Evolutionary conservation across 208 protist genomes (phyloP).

Genomic region (Endotrypanum monterogeii): DNA sequence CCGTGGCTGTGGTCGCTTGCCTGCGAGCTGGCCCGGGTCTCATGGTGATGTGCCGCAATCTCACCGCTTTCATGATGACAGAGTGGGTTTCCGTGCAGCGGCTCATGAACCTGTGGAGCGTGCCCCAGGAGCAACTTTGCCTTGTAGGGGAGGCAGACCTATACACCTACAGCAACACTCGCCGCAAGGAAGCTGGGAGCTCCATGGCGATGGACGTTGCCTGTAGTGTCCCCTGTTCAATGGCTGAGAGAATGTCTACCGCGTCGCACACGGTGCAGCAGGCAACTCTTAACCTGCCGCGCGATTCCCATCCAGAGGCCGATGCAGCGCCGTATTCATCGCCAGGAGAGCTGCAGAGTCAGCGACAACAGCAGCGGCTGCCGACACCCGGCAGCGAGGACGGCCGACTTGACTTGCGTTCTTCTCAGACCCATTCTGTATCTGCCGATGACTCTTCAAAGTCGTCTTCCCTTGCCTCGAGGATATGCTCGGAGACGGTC

Average conservation of each 20-base stretch:
- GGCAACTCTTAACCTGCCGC: constrained; percentile 1
- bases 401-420: background rate
- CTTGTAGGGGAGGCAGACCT: constrained; percentile 26
- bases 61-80: constrained; percentile 37
- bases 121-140: constrained; percentile 53
- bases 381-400: background rate
- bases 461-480: constrained; percentile 9
- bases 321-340: background rate
- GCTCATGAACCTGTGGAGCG: constrained; percentile 51
- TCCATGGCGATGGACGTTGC: constrained; percentile 23
- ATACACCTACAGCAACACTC: constrained; percentile 30
- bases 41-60: constrained; percentile 37
- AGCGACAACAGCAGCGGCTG: background rate
- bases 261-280: constrained; percentile 10
- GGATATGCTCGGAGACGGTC: background rate
- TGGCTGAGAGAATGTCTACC: constrained; percentile 7
- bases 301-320: background rate
- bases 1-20: constrained; percentile 48
- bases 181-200: background rate
- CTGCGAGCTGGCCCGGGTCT: constrained; percentile 47
- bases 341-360: background rate
- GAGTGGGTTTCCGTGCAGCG: constrained; percentile 63
- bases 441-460: background rate
- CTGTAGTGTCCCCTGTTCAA: constrained; percentile 10
- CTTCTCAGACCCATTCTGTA: background rate